Percentiles rank a stretch among this genome's conserved stretches.
These are phyloP conservation scores for Scedosporium aurantiacum DNA, from an alignment of 2,329 filamentous ascomycete genomes.

Conservation along the genomic window DNA sequence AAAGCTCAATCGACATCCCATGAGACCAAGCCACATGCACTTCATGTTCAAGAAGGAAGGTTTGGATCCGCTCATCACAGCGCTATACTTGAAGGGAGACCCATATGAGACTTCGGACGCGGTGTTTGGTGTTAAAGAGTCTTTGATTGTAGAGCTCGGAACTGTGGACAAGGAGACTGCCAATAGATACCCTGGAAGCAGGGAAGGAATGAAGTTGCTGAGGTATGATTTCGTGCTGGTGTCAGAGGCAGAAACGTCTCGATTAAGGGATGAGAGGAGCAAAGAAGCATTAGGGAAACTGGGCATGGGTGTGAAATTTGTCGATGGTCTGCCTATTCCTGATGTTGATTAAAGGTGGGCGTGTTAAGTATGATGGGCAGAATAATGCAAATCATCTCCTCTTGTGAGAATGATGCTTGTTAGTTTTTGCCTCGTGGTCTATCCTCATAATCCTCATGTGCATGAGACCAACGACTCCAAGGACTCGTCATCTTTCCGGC, in stretches of 20 bases:
- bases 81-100: constrained; percentile 66
- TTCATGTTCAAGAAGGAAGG: constrained; percentile 80
- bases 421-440: no score
- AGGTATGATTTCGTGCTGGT: constrained; percentile 71
- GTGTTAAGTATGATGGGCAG: no score
- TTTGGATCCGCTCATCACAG: constrained; percentile 75
- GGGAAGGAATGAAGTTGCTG: constrained; percentile 51
- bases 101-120: constrained; percentile 76
- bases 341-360: constrained; percentile 34
- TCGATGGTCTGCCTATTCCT: constrained; percentile 66
- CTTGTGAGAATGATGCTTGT: no score
- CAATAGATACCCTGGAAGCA: constrained; percentile 45
- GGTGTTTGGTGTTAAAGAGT: constrained; percentile 79
- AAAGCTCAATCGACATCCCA: constrained; percentile 59
- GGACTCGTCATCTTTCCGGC: no score
- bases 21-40: constrained; percentile 71
- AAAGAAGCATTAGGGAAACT: constrained; percentile 54
- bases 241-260: constrained; percentile 55
- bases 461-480: no score
- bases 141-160: constrained; percentile 54
- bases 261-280: constrained; percentile 53
- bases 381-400: no score
- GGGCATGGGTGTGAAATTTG: constrained; percentile 58
- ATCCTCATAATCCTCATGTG: no score
- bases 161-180: constrained; percentile 42